A percentile compares a stretch with the other conserved stretches of the same genome.
Conservation (phyloP, 2,329 filamentous ascomycete genomes). For the Pleoardoris graminearum region DNA sequence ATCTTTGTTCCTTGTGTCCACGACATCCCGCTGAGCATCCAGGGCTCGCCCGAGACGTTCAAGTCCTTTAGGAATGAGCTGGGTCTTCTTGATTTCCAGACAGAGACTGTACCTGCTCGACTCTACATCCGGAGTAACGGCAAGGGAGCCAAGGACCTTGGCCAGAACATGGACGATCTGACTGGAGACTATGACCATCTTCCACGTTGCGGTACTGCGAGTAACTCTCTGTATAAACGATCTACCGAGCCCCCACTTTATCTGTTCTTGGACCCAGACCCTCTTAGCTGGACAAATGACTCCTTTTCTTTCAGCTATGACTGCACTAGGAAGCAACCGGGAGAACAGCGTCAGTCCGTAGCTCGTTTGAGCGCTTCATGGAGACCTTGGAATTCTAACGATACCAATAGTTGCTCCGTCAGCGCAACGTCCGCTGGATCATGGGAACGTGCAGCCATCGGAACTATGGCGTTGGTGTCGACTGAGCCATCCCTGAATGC, state of each 20-base stretch:
- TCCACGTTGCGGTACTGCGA: slow-evolving; percentile 61
- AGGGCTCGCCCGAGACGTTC: slow-evolving; percentile 17
- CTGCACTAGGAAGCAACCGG: slow-evolving; percentile 51
- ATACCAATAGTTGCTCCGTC: background rate
- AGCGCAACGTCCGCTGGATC: background rate
- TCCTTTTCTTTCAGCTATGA: slow-evolving; percentile 61
- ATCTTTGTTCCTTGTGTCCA: slow-evolving; percentile 20
- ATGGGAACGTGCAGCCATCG: background rate
- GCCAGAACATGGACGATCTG: slow-evolving; percentile 38
- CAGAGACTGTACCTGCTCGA: slow-evolving; percentile 50
- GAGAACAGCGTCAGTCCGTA: slow-evolving; percentile 51
- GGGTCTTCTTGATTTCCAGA: slow-evolving; percentile 43
- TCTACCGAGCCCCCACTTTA: slow-evolving; percentile 46
- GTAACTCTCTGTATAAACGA: slow-evolving; percentile 58
- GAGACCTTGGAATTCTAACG: slow-evolving; percentile 29
- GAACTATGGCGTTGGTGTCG: background rate
- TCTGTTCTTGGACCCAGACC: slow-evolving; percentile 62
- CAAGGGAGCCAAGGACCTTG: background rate
- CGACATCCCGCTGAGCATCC: slow-evolving; percentile 21
- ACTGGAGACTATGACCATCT: slow-evolving; percentile 57
- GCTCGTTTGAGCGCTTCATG: slow-evolving; percentile 49
- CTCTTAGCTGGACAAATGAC: slow-evolving; percentile 55
- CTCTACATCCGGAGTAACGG: slow-evolving; percentile 48
- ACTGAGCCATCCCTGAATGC: background rate
- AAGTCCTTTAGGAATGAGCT: slow-evolving; percentile 45